Percentiles rank a stretch among this genome's conserved stretches.
phyloP scores from a whole-genome alignment of 257 asterid species.

The Gentiana macrophylla region DNA sequence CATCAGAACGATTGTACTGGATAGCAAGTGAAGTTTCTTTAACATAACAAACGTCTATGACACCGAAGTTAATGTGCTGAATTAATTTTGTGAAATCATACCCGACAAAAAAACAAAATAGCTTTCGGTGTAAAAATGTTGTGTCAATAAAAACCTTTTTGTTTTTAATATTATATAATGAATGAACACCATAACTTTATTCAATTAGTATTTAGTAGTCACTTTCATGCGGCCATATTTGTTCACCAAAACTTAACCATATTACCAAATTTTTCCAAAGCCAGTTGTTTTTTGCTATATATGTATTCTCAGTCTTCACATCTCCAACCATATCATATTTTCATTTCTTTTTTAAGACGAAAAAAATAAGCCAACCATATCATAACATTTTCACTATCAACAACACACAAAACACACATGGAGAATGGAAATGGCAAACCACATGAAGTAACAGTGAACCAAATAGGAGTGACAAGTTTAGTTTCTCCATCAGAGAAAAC shows the following conservation, averaged over 20 bases:
- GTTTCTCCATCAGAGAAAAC: constrained; percentile 63
- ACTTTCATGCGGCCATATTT: constrained; percentile 39
- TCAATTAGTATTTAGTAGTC: constrained; percentile 15
- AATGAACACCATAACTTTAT: background rate
- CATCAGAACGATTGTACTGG: no score
- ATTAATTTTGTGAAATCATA: constrained; percentile 32
- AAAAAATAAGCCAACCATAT: constrained; percentile 4
- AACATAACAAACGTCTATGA: constrained; percentile 6
- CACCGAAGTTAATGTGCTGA: constrained; percentile 62
- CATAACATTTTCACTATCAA: background rate
- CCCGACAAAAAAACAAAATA: constrained; percentile 4
- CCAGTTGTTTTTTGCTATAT: constrained; percentile 22
- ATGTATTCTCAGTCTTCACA: constrained; percentile 20
- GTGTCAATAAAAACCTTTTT: background rate
- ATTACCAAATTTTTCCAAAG: background rate
- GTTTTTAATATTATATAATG: background rate
- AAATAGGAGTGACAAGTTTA: constrained; percentile 35
- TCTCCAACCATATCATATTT: constrained; percentile 5
- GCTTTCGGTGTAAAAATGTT: background rate
- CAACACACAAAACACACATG: constrained; percentile 22
- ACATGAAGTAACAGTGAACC: constrained; percentile 39
- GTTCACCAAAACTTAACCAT: constrained; percentile 51
- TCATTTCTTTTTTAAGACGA: constrained; percentile 3
- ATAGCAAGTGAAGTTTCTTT: no score
- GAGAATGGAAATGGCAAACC: constrained; percentile 28